phyloP scores from a whole-genome alignment of 2,329 filamentous ascomycete species.

The Nemania serpens region DNA sequence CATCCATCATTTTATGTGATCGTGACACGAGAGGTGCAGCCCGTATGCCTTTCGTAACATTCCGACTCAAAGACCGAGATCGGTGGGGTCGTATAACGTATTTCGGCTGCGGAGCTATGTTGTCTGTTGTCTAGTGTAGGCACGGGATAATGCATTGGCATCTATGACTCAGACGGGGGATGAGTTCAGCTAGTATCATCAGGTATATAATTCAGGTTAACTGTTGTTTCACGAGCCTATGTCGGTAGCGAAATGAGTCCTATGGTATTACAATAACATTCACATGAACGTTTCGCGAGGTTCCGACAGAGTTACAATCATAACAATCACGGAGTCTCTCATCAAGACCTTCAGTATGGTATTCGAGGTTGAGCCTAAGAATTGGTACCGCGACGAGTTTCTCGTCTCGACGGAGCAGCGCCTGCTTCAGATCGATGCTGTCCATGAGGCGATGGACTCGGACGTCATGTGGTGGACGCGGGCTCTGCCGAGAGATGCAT shows the following conservation, averaged over 20 bases:
- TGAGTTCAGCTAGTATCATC: too few species aligned
- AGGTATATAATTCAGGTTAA: too few species aligned
- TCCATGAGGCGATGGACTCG: constrained; percentile 60
- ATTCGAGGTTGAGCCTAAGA: constrained; percentile 38
- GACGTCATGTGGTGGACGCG: constrained; percentile 67
- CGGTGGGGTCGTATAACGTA: background rate
- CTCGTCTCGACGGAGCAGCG: constrained; percentile 64
- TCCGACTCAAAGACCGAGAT: background rate
- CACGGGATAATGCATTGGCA: background rate
- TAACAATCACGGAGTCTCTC: background rate
- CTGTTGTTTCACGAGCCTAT: too few species aligned
- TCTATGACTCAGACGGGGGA: too few species aligned
- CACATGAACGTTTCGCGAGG: background rate
- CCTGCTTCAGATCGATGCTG: constrained; percentile 57
- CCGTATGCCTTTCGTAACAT: too few species aligned
- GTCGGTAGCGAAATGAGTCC: too few species aligned
- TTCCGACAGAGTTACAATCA: background rate
- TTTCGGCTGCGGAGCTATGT: background rate
- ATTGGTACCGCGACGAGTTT: constrained; percentile 60
- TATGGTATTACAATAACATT: too few species aligned
- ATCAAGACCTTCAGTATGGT: constrained; percentile 24
- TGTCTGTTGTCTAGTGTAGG: background rate
- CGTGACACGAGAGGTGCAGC: too few species aligned
- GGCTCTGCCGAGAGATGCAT: constrained; percentile 51
- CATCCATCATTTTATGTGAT: too few species aligned